Evolutionary conservation across 805 yeast species (phyloP), one percentile per base, ranked within the genome.

Genomic region (Candida pseudoglaebosa): DNA sequence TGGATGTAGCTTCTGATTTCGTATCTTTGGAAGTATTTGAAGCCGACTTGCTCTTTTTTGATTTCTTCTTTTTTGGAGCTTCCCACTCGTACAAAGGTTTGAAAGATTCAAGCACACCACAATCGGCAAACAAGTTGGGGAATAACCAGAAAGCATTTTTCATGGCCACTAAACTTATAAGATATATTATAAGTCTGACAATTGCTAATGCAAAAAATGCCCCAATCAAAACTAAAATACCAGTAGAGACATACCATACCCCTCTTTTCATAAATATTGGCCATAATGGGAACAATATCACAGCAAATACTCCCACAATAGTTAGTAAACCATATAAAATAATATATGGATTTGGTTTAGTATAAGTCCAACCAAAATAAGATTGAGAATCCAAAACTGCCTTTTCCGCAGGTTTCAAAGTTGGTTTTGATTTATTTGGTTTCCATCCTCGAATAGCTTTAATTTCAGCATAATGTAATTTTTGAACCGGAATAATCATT

Each of bases 81-180:
- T 82, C 87, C 85, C 89, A 89, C 3, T 80, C 93, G 56, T 84
- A 93, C n/a, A 82, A 49, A 3, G 99, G 99, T 48, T 73, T 73
- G 69, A 93, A 93, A 69, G 95, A 84, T 42, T 91, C 98, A 43
- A 91, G 56, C 46, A 93, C 84, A 17, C 97, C 96, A 52, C 95
- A 90, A 56, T 93, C 99, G 45, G 82, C 99, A 63, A 90, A 93
- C 56, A 93, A 71, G 57, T 91, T 91, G 40, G 99, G 99, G 73
- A 88, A 91, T 34, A 93, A 59, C 99, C 99, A 93, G 57, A 93
- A 73, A n/a, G 95, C 95, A 31, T 79, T 78, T 5, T 79, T 76
- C 40, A 74, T 65, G 1, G 76, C 61, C 34, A 82, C 65, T 47
- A 75, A 73, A 0, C 89, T 75, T 37, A 84, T 49, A 18, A 73